Percentiles rank a stretch among this genome's conserved stretches.
Evolutionary conservation across 106 monocot species (phyloP).

Genomic region (Acanthochlamys bracteata): DNA sequence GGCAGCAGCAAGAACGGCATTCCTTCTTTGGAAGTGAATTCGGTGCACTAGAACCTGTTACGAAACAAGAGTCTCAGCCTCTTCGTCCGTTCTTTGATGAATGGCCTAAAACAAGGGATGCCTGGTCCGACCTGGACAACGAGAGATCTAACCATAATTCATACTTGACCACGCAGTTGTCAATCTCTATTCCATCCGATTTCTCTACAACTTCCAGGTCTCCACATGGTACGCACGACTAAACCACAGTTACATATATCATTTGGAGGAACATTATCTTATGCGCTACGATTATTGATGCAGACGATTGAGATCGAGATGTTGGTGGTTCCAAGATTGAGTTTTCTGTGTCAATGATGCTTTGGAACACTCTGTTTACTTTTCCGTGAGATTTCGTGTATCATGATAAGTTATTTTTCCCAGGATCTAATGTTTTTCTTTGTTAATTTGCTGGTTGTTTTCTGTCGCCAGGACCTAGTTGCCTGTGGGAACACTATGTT

Average conservation of each 20-base stretch:
- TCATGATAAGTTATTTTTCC: background rate
- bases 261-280: background rate
- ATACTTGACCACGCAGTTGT: constrained; percentile 25
- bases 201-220: constrained; percentile 27
- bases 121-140: constrained; percentile 20
- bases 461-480: constrained; percentile 8
- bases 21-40: constrained; percentile 13
- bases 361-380: background rate
- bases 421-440: background rate
- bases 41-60: constrained; percentile 2
- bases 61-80: constrained; percentile 20
- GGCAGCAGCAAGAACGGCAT: constrained; percentile 14
- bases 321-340: background rate
- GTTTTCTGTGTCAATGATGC: background rate
- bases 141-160: constrained; percentile 18
- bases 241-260: background rate
- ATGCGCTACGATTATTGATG: background rate
- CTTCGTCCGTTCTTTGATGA: constrained; percentile 32
- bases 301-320: constrained; percentile 6
- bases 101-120: constrained; percentile 25
- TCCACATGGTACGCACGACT: constrained; percentile 7
- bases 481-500: background rate
- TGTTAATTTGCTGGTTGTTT: constrained; percentile 2
- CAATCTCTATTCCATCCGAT: constrained; percentile 26
- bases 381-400: background rate